Evolutionary conservation across 2,329 filamentous ascomycete species (phyloP).

Genomic region (Venturia oleaginea): DNA sequence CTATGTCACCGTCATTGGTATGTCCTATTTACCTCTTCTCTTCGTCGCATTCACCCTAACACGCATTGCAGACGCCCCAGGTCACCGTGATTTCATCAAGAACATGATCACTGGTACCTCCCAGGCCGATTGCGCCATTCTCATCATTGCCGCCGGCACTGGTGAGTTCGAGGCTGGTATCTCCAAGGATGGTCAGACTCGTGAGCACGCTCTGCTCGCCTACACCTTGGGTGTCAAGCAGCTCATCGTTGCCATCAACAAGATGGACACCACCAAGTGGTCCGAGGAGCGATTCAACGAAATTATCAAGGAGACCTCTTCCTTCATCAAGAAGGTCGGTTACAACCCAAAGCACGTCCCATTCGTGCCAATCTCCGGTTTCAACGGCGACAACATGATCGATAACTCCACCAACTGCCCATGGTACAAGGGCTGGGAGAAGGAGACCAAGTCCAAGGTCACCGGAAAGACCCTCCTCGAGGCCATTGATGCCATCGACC

Average conservation of each 20-base stretch:
- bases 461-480: constrained; percentile 97
- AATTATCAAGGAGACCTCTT: constrained; percentile 99
- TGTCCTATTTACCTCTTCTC: no score
- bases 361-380: constrained; percentile 99
- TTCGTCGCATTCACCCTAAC: constrained; percentile 45
- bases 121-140: constrained; percentile 98
- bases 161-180: constrained; percentile 99
- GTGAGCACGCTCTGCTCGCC: constrained; percentile 99
- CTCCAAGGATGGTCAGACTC: constrained; percentile 99
- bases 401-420: constrained; percentile 81
- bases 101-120: constrained; percentile 99
- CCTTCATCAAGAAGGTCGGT: constrained; percentile 99
- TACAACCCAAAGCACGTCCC: constrained; percentile 99
- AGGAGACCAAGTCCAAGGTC: constrained; percentile 88
- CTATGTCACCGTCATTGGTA: no score
- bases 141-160: constrained; percentile 99
- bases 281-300: constrained; percentile 91
- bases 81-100: constrained; percentile 99
- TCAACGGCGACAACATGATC: constrained; percentile 99
- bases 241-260: constrained; percentile 99
- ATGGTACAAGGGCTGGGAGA: constrained; percentile 99
- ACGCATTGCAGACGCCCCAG: constrained; percentile 62
- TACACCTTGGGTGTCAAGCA: constrained; percentile 99
- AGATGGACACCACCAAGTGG: constrained; percentile 99
- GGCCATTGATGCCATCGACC: constrained; percentile 94